Conservation (phyloP, 2,329 filamentous ascomycete species). For the Aspergillus aculeatus region DNA sequence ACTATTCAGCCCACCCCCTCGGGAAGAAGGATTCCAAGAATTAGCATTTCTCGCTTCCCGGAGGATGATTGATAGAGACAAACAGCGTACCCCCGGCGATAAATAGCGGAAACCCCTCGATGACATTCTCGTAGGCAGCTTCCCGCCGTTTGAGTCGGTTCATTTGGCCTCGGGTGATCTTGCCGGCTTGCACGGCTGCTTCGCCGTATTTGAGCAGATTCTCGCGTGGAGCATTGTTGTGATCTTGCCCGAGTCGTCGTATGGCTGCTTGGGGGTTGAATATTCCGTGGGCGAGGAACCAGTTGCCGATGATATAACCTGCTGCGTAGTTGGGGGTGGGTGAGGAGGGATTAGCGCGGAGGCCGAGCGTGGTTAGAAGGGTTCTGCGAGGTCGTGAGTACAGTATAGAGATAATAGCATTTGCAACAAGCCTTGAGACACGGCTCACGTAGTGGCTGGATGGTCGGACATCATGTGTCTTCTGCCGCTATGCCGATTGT, state of each 20-base stretch:
- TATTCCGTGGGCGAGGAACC: conserved; percentile 38
- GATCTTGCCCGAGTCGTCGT: conserved; percentile 32
- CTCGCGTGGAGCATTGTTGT: conserved; percentile 40
- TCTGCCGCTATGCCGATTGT: no score
- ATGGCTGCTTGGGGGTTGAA: conserved; percentile 40
- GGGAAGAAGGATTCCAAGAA: no score
- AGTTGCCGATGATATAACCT: conserved; percentile 40
- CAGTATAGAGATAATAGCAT: no score
- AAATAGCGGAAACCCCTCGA: conserved; percentile 41
- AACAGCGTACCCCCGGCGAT: conserved; percentile 25
- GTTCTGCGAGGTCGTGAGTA: not conserved
- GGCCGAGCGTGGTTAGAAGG: conserved; percentile 25
- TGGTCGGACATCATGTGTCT: no score
- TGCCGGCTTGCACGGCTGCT: conserved; percentile 35
- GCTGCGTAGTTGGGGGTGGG: conserved; percentile 27
- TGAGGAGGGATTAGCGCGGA: conserved; percentile 19
- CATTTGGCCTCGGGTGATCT: conserved; percentile 36
- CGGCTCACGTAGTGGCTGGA: no score
- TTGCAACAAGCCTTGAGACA: no score
- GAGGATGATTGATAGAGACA: not conserved
- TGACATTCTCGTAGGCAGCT: conserved; percentile 32
- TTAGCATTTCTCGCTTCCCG: not conserved
- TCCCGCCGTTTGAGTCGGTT: conserved; percentile 39
- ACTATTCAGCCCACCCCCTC: conserved; percentile 17
- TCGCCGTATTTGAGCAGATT: conserved; percentile 40